Evolutionary conservation across 805 yeast species (phyloP).

Genomic region (Hanseniaspora singularis): DNA sequence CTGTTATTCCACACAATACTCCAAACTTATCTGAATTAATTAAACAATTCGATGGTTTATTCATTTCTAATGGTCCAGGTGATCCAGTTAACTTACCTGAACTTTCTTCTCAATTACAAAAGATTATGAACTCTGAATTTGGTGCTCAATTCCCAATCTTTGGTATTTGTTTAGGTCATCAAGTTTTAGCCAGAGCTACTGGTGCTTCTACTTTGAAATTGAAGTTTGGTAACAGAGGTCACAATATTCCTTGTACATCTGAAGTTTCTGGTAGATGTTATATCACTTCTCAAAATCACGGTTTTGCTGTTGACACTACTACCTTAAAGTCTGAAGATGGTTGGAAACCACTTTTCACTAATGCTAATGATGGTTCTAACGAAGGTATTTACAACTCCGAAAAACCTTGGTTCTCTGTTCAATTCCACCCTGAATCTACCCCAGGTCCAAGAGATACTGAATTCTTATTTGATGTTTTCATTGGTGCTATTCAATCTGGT

Average conservation of each 20-base stretch:
- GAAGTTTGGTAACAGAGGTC: constrained; percentile 98
- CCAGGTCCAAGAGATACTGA: constrained; percentile 99
- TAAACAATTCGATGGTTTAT: constrained; percentile 75
- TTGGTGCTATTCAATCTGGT: constrained; percentile 61
- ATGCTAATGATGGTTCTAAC: constrained; percentile 93
- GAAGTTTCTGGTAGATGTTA: constrained; percentile 88
- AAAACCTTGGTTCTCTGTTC: constrained; percentile 91
- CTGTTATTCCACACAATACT: constrained; percentile 92
- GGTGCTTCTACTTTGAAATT: constrained; percentile 88
- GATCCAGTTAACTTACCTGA: constrained; percentile 80
- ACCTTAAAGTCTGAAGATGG: constrained; percentile 47
- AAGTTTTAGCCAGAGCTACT: constrained; percentile 83
- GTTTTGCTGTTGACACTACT: constrained; percentile 83
- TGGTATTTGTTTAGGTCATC: constrained; percentile 98
- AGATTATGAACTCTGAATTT: constrained; percentile 43
- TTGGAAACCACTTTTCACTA: constrained; percentile 91
- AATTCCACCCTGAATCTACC: constrained; percentile 97
- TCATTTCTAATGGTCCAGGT: constrained; percentile 98
- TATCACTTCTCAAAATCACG: constrained; percentile 98
- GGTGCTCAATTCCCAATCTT: constrained; percentile 51
- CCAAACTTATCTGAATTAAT: constrained; percentile 54
- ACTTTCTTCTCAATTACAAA: constrained; percentile 48
- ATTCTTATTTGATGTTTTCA: constrained; percentile 87
- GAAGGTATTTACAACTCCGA: constrained; percentile 92
- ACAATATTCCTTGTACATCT: constrained; percentile 91